Evolutionary conservation across 164 flowering plant species (phyloP), one percentile per base, ranked within the genome.

Genomic region (Annona cherimola): DNA sequence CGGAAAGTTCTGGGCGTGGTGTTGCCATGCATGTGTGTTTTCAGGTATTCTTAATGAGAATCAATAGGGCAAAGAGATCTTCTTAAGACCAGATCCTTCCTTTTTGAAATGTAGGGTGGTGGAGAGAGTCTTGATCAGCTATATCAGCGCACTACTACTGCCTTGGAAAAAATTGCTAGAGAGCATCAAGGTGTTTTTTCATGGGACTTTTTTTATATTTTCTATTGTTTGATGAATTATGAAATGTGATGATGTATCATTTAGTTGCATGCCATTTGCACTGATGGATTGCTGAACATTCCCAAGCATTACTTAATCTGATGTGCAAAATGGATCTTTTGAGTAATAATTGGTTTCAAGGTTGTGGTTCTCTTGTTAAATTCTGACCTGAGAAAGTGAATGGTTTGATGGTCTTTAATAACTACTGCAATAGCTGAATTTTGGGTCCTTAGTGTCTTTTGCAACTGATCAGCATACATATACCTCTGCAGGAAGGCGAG

Each of bases 31-130:
- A 26, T 26, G 35, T 26, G 35, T 26, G 35, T 26, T 26, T 26
- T 26, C 35, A 26, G 35, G 35, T 26, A 26, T 26, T 26, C 35
- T 26, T 26, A 26, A 26, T 26, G 35, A 26, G 35, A 26, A 26
- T 26, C 35, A 26, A 26, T 26, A 26, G 35, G 35, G 35, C 35
- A 26, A 26, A 26, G 35, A 26, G 42, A 11, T 41, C 44, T 64
- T 3, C 5, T 11, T 43, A 0, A 5, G 46, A 20, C 42, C 44
- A 9, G 18, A 5, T 18, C 45, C 4, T 42, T 41, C 16, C 63
- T 14, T 0, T 50, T 50, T 40, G 45, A 42, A 66, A 59, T 81
- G 76, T 83, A 94, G 98, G 98, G 99, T 75, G 99, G 97, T 78
- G 99, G 99, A 60, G 76, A 73, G 60, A 73, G 76, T 60, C 20